Evolutionary conservation across 768 basidiomycete genomes (phyloP), one percentile per base, ranked within the genome.

Genomic region (Phylloporus rhodoxanthus): DNA sequence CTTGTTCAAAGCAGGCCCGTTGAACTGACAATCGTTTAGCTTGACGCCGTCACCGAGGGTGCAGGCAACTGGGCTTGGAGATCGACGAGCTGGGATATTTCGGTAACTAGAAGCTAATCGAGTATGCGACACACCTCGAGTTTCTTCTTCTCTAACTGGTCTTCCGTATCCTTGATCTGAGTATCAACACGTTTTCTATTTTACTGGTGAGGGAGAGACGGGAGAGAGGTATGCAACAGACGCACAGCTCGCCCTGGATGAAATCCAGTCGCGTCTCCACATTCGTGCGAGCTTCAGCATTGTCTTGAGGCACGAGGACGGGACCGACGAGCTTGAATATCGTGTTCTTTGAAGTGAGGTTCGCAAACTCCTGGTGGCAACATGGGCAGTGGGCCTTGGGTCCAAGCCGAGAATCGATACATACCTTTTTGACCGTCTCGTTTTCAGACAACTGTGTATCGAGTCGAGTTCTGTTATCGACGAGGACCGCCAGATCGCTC

Each of bases 291-390:
- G 93, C 95, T 57, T 96, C 95, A 6, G 69, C 69, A 60, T 85
- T 84, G 57, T 96, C 93, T 69, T 97, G 94, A 58, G 85, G 80
- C 8, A 97, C 83, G 23, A 97, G 78, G 6, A 94, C 86, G 1
- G 92, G 91, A 1, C 95, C 95, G 33, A 95, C 78, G 26, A 89
- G 79, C 72, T 97, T 98, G 75, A 84, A 98, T 7, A 98, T 80
- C 14, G 75, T 77, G 63, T 93, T 95, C 51, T 82, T 77, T 4
- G 82, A 71, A 37, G 84, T 85, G 48, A 97, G 68, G 25, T 75
- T 72, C 15, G 75, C 71, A 62, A 98, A 92, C 71, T 97, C 95
- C 93, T 97, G 63, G 21, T 20, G 42, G 48, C 48, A 32, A 46
- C 42, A 38, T 43, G 19, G 30, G n/a, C n/a, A n/a, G 13, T 52